Conservation (phyloP, 306 rosid genomes). For the Luffa acutangula region DNA sequence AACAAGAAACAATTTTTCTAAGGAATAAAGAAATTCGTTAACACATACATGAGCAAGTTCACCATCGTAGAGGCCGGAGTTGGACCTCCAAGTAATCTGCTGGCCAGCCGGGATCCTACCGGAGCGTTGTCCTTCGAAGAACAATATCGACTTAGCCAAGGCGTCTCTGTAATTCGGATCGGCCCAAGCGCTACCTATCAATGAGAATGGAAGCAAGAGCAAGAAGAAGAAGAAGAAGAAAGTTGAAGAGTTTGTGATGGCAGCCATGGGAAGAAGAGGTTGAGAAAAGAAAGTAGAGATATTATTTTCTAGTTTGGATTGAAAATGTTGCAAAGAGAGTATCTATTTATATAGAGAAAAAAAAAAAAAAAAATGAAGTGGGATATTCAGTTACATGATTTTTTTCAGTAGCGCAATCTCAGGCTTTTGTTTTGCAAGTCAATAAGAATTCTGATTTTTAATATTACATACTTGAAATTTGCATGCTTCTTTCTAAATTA, state of each 20-base stretch:
- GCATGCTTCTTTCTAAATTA: background rate
- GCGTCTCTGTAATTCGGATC: constrained; percentile 65
- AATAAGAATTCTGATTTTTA: background rate
- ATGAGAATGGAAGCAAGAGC: background rate
- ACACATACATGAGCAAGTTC: constrained; percentile 42
- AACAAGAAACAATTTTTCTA: background rate
- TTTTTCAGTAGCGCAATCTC: background rate
- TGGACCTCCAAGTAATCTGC: constrained; percentile 56
- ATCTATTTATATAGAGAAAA: background rate
- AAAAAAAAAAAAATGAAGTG: background rate
- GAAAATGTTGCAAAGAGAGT: background rate
- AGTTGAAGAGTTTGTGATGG: background rate
- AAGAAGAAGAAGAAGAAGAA: background rate
- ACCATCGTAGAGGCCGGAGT: constrained; percentile 70
- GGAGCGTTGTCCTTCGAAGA: constrained; percentile 89
- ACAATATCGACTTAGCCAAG: constrained; percentile 61
- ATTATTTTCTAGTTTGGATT: background rate
- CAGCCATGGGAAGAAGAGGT: background rate
- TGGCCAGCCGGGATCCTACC: constrained; percentile 55
- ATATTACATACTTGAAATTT: background rate
- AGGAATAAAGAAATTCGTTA: no score
- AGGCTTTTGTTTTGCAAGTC: constrained; percentile 9
- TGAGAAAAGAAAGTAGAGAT: background rate
- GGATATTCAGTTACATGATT: background rate
- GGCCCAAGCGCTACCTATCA: background rate